Evolutionary conservation across 805 yeast species (phyloP), one percentile per base, ranked within the genome.

Genomic region (Candida ortonii): DNA sequence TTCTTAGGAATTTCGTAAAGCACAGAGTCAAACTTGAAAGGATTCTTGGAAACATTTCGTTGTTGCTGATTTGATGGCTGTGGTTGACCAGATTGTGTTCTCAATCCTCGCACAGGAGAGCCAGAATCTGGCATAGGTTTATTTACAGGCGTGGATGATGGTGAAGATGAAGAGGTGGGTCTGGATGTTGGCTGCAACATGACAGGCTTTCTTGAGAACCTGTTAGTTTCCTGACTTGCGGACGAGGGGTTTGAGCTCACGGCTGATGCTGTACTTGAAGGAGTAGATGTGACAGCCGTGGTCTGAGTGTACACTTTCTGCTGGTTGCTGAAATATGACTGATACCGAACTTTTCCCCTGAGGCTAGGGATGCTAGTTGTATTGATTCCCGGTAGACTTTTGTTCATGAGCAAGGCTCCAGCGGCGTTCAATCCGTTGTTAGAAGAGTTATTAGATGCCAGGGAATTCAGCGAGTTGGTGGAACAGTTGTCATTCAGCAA

Each of bases 21-120:
- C 25, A 52, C 36, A 13, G 61, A 43, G 36, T 61, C 62, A 42
- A 53, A 61, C 33, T 58, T 57, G 42, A 61, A 61, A 7, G 63
- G 64, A 31, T 44, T 51, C 30, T 44, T 46, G 8, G 21, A 4
- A 7, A 23, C 13, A 30, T 16, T 22, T 17, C 16, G 30, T 18
- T 19, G 33, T 10, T 12, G 19, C 13, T 15, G 38, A 9, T 13
- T 23, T 18, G 14, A 30, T 15, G 17, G 34, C 23, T 27, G 33
- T n/a, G 16, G 36, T n/a, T 27, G 39, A 7, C 33, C 24, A 17
- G 30, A 28, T 15, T 38, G 37, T 22, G 30, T 44, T 24, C 50
- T 42, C n/a, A 38, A 16, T 19, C 23, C 40, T 29, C 56, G 36
- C 17, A 51, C 52, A 6, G 58, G 58, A 5, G 61, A 54, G 20